Evolutionary conservation across 805 yeast species (phyloP), one percentile per base, ranked within the genome.

Genomic region (Blastobotrys attinorum): DNA sequence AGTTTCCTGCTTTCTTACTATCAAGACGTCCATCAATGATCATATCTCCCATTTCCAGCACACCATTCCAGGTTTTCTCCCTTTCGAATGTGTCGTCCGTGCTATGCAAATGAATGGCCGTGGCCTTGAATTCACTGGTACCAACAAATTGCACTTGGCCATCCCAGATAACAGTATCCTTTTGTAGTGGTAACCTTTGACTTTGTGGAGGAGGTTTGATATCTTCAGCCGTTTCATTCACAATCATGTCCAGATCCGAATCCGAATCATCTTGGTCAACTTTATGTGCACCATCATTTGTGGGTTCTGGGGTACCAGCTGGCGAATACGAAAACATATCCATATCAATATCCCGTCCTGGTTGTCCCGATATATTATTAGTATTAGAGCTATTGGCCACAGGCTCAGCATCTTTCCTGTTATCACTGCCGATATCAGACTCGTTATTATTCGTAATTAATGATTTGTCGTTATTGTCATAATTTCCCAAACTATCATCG

Each of bases 1-100:
- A 85, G 10, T 64, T 64, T 43, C 72, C 76, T 1, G 87, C 94
- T 40, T 63, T 67, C 4, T 49, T 44, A 3, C 66, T 55, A 53
- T 75, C 79, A 37, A 86, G 66, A 44, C 87, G 68, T 2, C 95
- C 95, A 47, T 76, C 80, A 37, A 84, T 62, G 23, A 64, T 64
- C 50, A 79, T 33, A n/a, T 43, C 39, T 11, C 37, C 37, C 15
- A 48, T 20, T 42, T 51, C 49, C n/a, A 57, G 31, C 7, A 49
- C 37, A 4, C 49, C 42, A n/a, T 44, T 41, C 64, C 64, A 60
- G 17, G 44, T 23, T 21, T 37, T 42, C 10, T 25, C 25, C 11
- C 50, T 47, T 16, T 41, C 40, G 37, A 49, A 27, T 48, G 43
- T 44, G 63, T 59, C 45, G 43, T 47, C 39, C 31, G 55, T 54